These are phyloP conservation scores for Pyrus betulifolia DNA, from an alignment of 306 rosid genomes.

Conservation along the genomic window DNA sequence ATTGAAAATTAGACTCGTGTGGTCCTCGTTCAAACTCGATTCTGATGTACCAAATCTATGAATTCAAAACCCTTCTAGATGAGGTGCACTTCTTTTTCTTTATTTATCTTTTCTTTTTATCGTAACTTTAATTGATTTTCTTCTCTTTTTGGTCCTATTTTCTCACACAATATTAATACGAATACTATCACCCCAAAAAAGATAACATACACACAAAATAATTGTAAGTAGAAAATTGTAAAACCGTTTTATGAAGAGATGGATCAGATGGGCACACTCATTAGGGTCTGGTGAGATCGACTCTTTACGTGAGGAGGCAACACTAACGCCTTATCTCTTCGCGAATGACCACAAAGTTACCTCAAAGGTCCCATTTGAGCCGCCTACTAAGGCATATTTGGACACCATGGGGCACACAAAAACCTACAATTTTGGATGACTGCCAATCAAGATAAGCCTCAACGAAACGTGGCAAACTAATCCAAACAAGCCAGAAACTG, in stretches of 20 bases:
- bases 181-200: background rate
- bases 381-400: background rate
- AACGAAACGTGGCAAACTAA: background rate
- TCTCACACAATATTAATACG: background rate
- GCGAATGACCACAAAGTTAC: background rate
- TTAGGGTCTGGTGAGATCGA: background rate
- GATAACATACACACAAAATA: background rate
- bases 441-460: background rate
- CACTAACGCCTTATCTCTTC: background rate
- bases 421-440: background rate
- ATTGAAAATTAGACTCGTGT: background rate
- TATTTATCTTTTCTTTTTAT: background rate
- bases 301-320: background rate
- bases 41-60: background rate
- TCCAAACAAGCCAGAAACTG: background rate
- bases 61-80: constrained; percentile 2
- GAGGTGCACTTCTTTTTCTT: background rate
- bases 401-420: background rate
- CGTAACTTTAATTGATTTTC: background rate
- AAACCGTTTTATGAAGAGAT: background rate
- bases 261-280: background rate
- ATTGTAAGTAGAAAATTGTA: background rate
- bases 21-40: background rate
- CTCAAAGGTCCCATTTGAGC: background rate
- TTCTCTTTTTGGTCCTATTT: too few species aligned